These are phyloP conservation scores for Colletotrichum destructivum DNA, from an alignment of 2,329 filamentous ascomycete species.

Conservation along the genomic window DNA sequence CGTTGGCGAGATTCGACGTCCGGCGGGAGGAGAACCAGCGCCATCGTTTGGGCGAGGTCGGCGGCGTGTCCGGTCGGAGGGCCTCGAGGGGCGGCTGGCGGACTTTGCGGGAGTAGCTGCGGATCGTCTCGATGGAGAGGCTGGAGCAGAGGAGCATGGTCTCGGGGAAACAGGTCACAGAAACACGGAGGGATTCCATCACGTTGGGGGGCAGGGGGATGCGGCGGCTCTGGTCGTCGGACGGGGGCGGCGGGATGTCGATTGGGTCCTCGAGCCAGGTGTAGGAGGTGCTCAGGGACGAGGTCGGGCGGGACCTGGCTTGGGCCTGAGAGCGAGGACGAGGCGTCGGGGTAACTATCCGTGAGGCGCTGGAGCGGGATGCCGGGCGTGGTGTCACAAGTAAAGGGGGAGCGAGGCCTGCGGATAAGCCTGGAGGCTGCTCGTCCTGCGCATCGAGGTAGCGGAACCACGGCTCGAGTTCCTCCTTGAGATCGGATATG, in stretches of 20 bases:
- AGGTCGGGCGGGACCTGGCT: constrained; percentile 24
- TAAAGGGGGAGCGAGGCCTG: constrained; percentile 28
- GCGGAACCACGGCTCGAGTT: constrained; percentile 43
- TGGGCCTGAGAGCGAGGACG: constrained; percentile 32
- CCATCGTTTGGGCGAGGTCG: constrained; percentile 42
- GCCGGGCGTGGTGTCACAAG: constrained; percentile 27
- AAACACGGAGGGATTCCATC: constrained; percentile 68
- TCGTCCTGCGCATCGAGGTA: constrained; percentile 40
- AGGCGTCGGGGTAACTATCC: constrained; percentile 14
- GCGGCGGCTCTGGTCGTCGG: constrained; percentile 38
- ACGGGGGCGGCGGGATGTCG: constrained; percentile 30
- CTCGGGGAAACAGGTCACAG: constrained; percentile 70
- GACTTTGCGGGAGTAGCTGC: constrained; percentile 68
- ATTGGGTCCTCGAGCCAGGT: constrained; percentile 43
- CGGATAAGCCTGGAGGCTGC: not conserved
- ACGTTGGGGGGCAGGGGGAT: constrained; percentile 68
- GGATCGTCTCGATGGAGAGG: constrained; percentile 71
- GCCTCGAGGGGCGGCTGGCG: constrained; percentile 53
- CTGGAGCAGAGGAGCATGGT: constrained; percentile 71
- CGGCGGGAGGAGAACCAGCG: constrained; percentile 41
- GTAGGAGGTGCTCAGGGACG: constrained; percentile 36
- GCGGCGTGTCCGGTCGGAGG: constrained; percentile 32
- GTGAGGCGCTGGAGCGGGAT: constrained; percentile 13
- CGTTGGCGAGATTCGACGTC: constrained; percentile 12
- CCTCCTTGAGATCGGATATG: constrained; percentile 42